Evolutionary conservation across 2,329 filamentous ascomycete species (phyloP).

Genomic region (Pseudocercospora ulei): DNA sequence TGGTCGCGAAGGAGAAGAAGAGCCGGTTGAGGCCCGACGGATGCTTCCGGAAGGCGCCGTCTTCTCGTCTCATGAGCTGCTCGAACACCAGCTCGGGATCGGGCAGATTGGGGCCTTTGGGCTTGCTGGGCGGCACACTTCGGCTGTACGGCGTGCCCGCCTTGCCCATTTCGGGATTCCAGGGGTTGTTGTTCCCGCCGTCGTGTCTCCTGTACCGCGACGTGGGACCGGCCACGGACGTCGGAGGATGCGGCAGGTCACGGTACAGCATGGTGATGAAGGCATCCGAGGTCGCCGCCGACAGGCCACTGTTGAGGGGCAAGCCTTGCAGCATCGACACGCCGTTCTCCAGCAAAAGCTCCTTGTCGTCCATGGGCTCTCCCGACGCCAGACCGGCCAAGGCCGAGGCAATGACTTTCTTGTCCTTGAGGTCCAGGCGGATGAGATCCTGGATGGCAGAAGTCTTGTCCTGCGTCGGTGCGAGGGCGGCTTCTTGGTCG

Average conservation of each 20-base stretch:
- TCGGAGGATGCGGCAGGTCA: slow-evolving; percentile 46
- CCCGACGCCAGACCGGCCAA: slow-evolving; percentile 40
- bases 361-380: slow-evolving; percentile 43
- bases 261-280: slow-evolving; percentile 48
- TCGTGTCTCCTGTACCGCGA: slow-evolving; percentile 41
- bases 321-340: slow-evolving; percentile 46
- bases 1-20: slow-evolving; percentile 43
- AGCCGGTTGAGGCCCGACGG: slow-evolving; percentile 41
- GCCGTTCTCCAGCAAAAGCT: slow-evolving; percentile 44
- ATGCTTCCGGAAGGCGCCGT: slow-evolving; percentile 38
- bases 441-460: slow-evolving; percentile 6
- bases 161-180: slow-evolving; percentile 46
- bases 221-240: slow-evolving; percentile 41
- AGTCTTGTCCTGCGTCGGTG: slow-evolving; percentile 29
- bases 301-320: slow-evolving; percentile 44
- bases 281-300: slow-evolving; percentile 41
- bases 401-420: slow-evolving; percentile 34
- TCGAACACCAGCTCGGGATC: slow-evolving; percentile 44
- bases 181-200: slow-evolving; percentile 39
- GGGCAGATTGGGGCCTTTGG: slow-evolving; percentile 44
- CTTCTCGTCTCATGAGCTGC: slow-evolving; percentile 38
- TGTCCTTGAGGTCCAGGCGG: slow-evolving; percentile 8
- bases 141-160: slow-evolving; percentile 43
- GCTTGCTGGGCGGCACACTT: slow-evolving; percentile 41
- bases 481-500: slow-evolving; percentile 34